Conservation (phyloP, 176 grass and related monocot species). For the Puya raimondii region DNA sequence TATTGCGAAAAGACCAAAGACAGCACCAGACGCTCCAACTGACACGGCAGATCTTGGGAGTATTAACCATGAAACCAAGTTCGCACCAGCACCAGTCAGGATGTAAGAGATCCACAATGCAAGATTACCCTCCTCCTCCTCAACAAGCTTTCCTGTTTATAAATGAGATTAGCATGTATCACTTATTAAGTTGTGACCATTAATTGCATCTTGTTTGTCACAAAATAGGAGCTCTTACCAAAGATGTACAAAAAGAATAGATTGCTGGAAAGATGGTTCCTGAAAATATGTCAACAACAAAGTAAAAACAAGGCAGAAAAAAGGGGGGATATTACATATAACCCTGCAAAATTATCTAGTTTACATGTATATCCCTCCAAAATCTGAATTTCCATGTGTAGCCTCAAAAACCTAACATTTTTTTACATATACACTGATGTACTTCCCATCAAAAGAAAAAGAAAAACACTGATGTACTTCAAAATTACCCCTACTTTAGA, state of each 20-base stretch:
- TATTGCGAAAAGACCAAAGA: conserved; percentile 96
- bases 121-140: conserved; percentile 88
- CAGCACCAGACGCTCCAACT: conserved; percentile 88
- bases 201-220: not conserved
- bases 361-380: too few species aligned
- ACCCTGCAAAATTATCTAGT: too few species aligned
- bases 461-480: too few species aligned
- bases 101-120: conserved; percentile 97
- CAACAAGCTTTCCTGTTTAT: conserved; percentile 84
- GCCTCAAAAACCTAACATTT: too few species aligned
- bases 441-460: too few species aligned
- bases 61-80: conserved; percentile 84
- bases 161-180: conserved; percentile 4
- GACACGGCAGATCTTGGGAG: conserved; percentile 68
- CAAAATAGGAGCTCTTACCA: conserved; percentile 52
- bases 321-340: not conserved
- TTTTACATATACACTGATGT: too few species aligned
- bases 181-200: not conserved
- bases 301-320: conserved; percentile 23
- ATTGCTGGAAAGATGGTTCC: conserved; percentile 98
- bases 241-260: conserved; percentile 99
- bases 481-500: too few species aligned
- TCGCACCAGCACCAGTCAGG: conserved; percentile 86
- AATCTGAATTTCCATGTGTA: too few species aligned
- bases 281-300: conserved; percentile 31